Evolutionary conservation across 2,329 filamentous ascomycete species (phyloP).

Genomic region (Remersonia thermophila): DNA sequence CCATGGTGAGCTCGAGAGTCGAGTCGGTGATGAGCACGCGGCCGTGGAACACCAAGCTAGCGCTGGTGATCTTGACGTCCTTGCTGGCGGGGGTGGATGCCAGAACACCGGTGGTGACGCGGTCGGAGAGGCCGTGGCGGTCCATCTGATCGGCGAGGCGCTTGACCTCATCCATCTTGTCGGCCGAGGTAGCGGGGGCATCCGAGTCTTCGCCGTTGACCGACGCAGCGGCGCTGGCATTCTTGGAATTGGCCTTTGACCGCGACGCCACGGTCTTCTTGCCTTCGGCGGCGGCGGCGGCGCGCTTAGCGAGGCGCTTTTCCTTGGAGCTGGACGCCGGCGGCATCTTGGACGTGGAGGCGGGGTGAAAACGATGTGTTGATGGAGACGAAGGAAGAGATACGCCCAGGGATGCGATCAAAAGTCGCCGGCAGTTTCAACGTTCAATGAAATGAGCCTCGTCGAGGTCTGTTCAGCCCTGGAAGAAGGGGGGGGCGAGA

Average conservation of each 20-base stretch:
- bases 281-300: constrained; percentile 55
- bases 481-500: constrained; percentile 12
- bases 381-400: constrained; percentile 1
- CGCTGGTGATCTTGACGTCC: constrained; percentile 94
- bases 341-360: constrained; percentile 46
- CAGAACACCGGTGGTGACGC: constrained; percentile 94
- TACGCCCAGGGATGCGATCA: too few species aligned
- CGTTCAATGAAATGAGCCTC: too few species aligned
- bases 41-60: constrained; percentile 93
- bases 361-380: background rate
- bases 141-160: constrained; percentile 89
- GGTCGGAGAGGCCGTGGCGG: constrained; percentile 89
- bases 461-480: too few species aligned
- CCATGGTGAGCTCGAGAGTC: constrained; percentile 84
- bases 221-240: constrained; percentile 49
- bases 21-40: constrained; percentile 91
- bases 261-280: constrained; percentile 65
- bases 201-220: constrained; percentile 60
- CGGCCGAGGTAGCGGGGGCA: constrained; percentile 54
- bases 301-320: constrained; percentile 60
- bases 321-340: constrained; percentile 53
- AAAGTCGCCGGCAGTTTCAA: too few species aligned
- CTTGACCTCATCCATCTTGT: constrained; percentile 70
- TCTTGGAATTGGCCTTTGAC: constrained; percentile 56
- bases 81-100: constrained; percentile 72